phyloP scores from a whole-genome alignment of 202 grass and related monocot genomes.

The Saccharum hybrid region DNA sequence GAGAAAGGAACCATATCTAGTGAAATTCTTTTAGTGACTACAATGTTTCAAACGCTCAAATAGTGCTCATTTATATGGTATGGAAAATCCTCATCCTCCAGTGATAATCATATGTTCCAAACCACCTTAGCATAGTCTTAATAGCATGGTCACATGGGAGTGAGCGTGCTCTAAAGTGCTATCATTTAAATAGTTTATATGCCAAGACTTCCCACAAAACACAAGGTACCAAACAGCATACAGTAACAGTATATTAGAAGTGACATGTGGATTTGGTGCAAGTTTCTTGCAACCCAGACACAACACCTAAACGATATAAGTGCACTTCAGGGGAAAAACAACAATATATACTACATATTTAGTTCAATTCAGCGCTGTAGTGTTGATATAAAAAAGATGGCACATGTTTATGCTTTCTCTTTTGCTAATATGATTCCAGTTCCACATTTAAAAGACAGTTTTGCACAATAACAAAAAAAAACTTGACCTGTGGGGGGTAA shows the following conservation, averaged over 20 bases:
- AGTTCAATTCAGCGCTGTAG: neutral
- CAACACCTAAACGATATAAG: neutral
- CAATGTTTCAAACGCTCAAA: neutral
- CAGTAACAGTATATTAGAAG: neutral
- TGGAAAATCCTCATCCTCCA: neutral
- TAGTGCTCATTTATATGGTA: neutral
- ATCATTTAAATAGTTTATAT: neutral
- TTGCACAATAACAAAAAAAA: neutral
- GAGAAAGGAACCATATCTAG: neutral
- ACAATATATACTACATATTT: neutral
- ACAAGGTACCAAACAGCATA: neutral
- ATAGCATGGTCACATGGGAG: neutral
- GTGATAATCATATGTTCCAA: neutral
- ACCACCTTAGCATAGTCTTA: neutral
- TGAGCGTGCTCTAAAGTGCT: neutral
- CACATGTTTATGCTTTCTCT: conserved; percentile 15
- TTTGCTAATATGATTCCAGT: conserved; percentile 32
- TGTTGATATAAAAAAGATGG: conserved; percentile 11
- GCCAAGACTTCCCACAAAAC: neutral
- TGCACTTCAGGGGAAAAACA: neutral
- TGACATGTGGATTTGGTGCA: conserved; percentile 3
- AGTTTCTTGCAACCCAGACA: neutral
- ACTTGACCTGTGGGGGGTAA: neutral
- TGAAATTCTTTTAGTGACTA: neutral
- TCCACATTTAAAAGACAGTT: conserved; percentile 11